Conservation (phyloP, 1,284 basidiomycete species). For the Kwoniella shivajii region DNA sequence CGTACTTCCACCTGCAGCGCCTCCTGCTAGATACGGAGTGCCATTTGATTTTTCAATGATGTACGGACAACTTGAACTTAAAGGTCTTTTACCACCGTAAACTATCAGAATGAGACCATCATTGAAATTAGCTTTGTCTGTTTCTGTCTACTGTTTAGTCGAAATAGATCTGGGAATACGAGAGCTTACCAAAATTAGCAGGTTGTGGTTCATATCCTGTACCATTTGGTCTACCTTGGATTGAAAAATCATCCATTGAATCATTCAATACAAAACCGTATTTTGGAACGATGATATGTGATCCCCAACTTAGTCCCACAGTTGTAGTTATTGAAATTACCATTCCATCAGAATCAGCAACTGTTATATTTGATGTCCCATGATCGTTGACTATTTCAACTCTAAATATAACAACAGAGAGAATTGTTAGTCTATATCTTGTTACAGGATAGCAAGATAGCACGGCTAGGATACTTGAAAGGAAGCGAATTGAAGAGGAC, state of each 20-base stretch:
- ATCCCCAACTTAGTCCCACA: constrained; percentile 45
- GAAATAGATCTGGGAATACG: too few relatives aligned
- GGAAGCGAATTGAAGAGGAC: too few relatives aligned
- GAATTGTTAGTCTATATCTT: too few relatives aligned
- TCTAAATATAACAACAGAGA: constrained; percentile 13
- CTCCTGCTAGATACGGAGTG: constrained; percentile 34
- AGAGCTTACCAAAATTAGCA: constrained; percentile 42
- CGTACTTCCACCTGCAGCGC: constrained; percentile 46
- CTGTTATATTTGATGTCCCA: constrained; percentile 50
- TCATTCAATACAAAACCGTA: constrained; percentile 50
- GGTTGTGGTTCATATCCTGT: constrained; percentile 44
- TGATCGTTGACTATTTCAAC: constrained; percentile 37
- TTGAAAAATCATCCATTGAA: constrained; percentile 49
- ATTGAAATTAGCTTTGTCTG: too few relatives aligned
- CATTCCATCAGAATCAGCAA: constrained; percentile 40
- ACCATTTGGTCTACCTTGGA: constrained; percentile 40
- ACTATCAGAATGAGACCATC: too few relatives aligned
- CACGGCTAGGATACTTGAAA: too few relatives aligned
- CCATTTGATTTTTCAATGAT: constrained; percentile 28
- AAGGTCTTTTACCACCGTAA: constrained; percentile 39
- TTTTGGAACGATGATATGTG: constrained; percentile 47
- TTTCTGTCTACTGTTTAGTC: too few relatives aligned
- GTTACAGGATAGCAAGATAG: too few relatives aligned
- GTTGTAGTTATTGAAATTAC: constrained; percentile 48
- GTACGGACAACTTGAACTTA: constrained; percentile 47